Conservation (phyloP, 1,139 yeast species). For the Geotrichum reessii region DNA sequence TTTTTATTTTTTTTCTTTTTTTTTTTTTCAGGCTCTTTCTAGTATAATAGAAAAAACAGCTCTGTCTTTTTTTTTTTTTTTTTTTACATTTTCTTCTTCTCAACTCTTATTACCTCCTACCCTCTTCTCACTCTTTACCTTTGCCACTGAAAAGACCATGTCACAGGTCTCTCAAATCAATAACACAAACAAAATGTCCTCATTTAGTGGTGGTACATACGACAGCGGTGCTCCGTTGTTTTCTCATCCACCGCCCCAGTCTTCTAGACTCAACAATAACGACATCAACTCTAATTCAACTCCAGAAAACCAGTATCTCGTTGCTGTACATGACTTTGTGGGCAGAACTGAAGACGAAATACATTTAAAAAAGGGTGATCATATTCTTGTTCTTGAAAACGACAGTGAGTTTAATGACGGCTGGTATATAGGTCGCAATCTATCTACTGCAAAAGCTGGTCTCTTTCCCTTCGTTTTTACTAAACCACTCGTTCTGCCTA, state of each 20-base stretch:
- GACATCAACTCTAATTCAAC: background rate
- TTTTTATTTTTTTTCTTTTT: background rate
- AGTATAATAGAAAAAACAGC: background rate
- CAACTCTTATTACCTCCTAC: background rate
- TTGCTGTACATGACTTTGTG: constrained; percentile 76
- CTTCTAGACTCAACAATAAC: background rate
- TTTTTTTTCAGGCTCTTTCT: background rate
- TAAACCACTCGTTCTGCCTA: constrained; percentile 32
- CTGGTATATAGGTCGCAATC: constrained; percentile 88
- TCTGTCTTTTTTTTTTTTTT: background rate
- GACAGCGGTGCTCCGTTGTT: background rate
- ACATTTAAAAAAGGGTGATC: constrained; percentile 73
- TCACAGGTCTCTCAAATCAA: constrained; percentile 9
- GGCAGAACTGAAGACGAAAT: constrained; percentile 90
- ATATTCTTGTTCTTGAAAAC: constrained; percentile 81
- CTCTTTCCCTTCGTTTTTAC: constrained; percentile 80
- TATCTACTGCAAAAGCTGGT: constrained; percentile 68
- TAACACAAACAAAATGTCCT: background rate
- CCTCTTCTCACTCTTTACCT: background rate
- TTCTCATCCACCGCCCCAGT: background rate
- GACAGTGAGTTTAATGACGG: constrained; percentile 94
- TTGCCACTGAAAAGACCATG: background rate
- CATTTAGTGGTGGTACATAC: background rate
- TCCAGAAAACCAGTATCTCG: constrained; percentile 30
- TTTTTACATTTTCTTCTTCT: background rate